phyloP scores from a whole-genome alignment of 148 eudicot genomes.

The Fallopia convolvulus region DNA sequence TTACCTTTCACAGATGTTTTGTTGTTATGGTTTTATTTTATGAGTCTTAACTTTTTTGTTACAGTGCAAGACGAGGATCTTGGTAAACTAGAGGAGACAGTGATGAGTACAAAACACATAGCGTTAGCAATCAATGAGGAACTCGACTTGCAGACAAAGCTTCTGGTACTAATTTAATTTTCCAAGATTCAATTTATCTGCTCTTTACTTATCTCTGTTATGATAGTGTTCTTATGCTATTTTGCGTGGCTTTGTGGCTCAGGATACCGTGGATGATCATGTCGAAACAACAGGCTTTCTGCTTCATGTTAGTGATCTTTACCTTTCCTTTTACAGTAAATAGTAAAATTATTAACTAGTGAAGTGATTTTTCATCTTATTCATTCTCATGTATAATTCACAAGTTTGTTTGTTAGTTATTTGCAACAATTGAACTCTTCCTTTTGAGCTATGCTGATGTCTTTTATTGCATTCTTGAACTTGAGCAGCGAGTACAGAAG shows the following conservation, averaged over 20 bases:
- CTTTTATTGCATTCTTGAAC: not conserved
- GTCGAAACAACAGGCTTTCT: conserved; percentile 31
- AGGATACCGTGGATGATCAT: conserved; percentile 40
- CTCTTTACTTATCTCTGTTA: not conserved
- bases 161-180: conserved; percentile 22
- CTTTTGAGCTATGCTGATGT: not conserved
- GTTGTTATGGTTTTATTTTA: not conserved
- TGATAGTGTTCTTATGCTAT: not conserved
- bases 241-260: not conserved
- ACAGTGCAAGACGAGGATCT: conserved; percentile 39
- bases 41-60: not conserved
- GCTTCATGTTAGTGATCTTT: conserved; percentile 22
- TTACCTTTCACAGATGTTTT: not conserved
- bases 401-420: not conserved
- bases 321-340: not conserved
- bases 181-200: not conserved
- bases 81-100: conserved; percentile 34
- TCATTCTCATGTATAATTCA: not conserved
- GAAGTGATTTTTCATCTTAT: too few relatives aligned
- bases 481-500: conserved; percentile 70
- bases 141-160: conserved; percentile 36
- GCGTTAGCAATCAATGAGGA: conserved; percentile 41
- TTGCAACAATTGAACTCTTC: not conserved
- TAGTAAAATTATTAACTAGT: too few relatives aligned
- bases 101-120: conserved; percentile 35